phyloP scores from a whole-genome alignment of 1,284 basidiomycete species.

The Sporisorium graminicola region DNA sequence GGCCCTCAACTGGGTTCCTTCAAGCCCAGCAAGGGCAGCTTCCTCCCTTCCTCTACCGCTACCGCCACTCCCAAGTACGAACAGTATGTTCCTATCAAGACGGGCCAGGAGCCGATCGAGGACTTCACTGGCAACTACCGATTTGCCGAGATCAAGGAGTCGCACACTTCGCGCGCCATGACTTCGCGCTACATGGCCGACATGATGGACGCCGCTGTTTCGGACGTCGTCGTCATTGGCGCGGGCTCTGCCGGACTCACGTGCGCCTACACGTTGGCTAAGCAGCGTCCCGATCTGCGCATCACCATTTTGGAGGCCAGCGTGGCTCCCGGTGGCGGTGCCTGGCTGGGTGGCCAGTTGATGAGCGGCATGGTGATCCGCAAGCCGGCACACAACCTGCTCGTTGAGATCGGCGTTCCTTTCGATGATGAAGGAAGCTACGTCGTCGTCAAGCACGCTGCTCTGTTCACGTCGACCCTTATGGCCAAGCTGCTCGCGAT shows the following conservation, averaged over 20 bases:
- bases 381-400: slow-evolving; percentile 81
- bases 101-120: slow-evolving; percentile 62
- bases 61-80: slow-evolving; percentile 22
- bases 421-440: slow-evolving; percentile 84
- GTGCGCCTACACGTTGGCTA: slow-evolving; percentile 77
- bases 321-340: slow-evolving; percentile 78
- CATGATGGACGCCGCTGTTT: slow-evolving; percentile 73
- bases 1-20: slow-evolving; percentile 5
- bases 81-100: slow-evolving; percentile 58
- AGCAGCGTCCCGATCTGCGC: slow-evolving; percentile 81
- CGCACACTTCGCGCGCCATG: slow-evolving; percentile 65
- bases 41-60: slow-evolving; percentile 8
- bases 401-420: slow-evolving; percentile 79
- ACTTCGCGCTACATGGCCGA: slow-evolving; percentile 62
- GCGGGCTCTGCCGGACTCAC: slow-evolving; percentile 84
- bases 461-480: slow-evolving; percentile 80
- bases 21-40: slow-evolving; percentile 39
- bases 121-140: slow-evolving; percentile 64
- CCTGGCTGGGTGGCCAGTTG: slow-evolving; percentile 77
- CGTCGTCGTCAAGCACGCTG: slow-evolving; percentile 64
- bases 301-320: slow-evolving; percentile 85
- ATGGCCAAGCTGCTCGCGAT: slow-evolving; percentile 78
- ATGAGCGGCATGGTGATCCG: slow-evolving; percentile 88
- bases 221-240: slow-evolving; percentile 84
- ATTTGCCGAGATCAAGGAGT: slow-evolving; percentile 67